Percentiles rank a stretch among this genome's conserved stretches.
Evolutionary conservation across 495 filamentous ascomycete species (phyloP).

Genomic region (Glarea lozoyensis): DNA sequence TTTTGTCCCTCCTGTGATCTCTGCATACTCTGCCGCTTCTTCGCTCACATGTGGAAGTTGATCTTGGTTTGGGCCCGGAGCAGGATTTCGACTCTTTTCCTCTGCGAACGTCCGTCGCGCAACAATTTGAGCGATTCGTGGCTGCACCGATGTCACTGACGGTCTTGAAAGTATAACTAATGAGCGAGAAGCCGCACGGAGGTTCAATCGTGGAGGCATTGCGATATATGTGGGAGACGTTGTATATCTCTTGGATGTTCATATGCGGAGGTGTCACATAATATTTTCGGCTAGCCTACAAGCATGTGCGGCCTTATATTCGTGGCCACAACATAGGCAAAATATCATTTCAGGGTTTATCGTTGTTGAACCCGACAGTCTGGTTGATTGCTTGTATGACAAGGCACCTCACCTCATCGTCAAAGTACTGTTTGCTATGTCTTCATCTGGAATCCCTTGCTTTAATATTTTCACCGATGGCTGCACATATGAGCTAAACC

Average conservation of each 20-base stretch:
- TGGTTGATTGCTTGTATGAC: too few relatives aligned
- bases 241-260: neutral
- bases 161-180: conserved; percentile 35
- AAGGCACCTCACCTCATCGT: too few relatives aligned
- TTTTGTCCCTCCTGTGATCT: conserved; percentile 41
- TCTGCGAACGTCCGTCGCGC: conserved; percentile 24
- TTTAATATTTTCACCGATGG: too few relatives aligned
- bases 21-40: conserved; percentile 49
- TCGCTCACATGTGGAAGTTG: conserved; percentile 53
- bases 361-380: too few relatives aligned
- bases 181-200: conserved; percentile 33
- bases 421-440: too few relatives aligned
- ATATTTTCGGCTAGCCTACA: too few relatives aligned
- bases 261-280: too few relatives aligned
- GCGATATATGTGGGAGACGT: conserved; percentile 6
- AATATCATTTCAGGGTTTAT: too few relatives aligned
- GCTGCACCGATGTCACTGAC: conserved; percentile 15
- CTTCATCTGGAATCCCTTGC: too few relatives aligned
- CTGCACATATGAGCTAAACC: too few relatives aligned
- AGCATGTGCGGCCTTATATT: too few relatives aligned
- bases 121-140: conserved; percentile 9
- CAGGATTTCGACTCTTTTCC: conserved; percentile 29
- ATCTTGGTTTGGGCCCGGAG: conserved; percentile 41
- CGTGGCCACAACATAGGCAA: too few relatives aligned
- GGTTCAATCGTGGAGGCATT: conserved; percentile 43